Percentiles rank a stretch among this genome's conserved stretches.
phyloP scores from a whole-genome alignment of 768 basidiomycete species.

The Phlebiopsis flavidoalba region DNA sequence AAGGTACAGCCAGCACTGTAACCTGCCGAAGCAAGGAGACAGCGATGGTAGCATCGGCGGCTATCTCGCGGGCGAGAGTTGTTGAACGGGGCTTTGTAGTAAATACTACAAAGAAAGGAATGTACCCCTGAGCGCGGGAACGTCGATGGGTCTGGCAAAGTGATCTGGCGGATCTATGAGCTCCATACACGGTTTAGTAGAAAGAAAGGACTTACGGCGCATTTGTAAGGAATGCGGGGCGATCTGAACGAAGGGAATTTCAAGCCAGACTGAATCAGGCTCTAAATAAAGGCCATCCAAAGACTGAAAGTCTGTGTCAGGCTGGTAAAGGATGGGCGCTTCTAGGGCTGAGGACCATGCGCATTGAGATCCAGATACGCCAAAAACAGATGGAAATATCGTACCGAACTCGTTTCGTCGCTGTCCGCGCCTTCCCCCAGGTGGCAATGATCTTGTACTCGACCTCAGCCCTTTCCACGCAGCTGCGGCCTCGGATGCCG shows the following conservation, averaged over 20 bases:
- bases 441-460: conserved; percentile 49
- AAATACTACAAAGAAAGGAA: conserved; percentile 73
- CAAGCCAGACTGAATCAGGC: conserved; percentile 59
- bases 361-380: neutral
- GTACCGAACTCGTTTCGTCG: conserved; percentile 43
- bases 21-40: conserved; percentile 61
- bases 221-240: conserved; percentile 55
- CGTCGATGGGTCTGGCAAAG: conserved; percentile 54
- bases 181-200: neutral
- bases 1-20: conserved; percentile 39
- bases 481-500: conserved; percentile 20
- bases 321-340: conserved; percentile 57
- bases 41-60: conserved; percentile 66
- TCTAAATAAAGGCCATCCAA: conserved; percentile 39
- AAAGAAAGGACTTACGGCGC: conserved; percentile 46
- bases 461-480: conserved; percentile 37
- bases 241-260: conserved; percentile 62
- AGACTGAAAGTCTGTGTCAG: conserved; percentile 56
- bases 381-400: conserved; percentile 14
- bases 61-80: conserved; percentile 56
- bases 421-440: conserved; percentile 60
- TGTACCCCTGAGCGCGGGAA: conserved; percentile 58
- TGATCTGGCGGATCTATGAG: conserved; percentile 39
- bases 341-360: conserved; percentile 42
- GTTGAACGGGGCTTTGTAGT: conserved; percentile 55